Percentiles rank a stretch among this genome's conserved stretches.
Evolutionary conservation across 2,329 filamentous ascomycete species (phyloP).

Genomic region (Dactylellina leptospora): DNA sequence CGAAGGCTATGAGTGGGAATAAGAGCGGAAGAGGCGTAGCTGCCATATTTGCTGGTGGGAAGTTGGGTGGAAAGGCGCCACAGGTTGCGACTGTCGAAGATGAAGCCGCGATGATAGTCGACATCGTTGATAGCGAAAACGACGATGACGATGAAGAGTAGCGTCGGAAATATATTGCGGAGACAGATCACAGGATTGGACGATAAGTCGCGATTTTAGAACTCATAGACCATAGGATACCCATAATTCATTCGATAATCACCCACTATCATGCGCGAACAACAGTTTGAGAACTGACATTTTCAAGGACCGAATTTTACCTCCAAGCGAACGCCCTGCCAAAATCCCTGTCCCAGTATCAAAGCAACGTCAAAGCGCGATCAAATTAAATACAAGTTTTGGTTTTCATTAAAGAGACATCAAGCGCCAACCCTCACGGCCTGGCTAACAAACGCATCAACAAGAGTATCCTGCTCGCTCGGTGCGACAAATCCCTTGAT

Average conservation of each 20-base stretch:
- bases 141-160: constrained; percentile 32
- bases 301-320: too few species aligned
- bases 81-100: constrained; percentile 14
- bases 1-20: constrained; percentile 1
- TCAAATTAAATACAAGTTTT: not conserved
- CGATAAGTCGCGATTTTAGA: too few species aligned
- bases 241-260: constrained; percentile 1
- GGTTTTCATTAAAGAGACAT: not conserved
- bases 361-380: not conserved
- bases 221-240: constrained; percentile 41
- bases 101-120: constrained; percentile 24
- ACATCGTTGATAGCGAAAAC: constrained; percentile 43
- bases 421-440: constrained; percentile 27
- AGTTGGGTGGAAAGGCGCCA: not conserved
- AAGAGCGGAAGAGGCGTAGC: constrained; percentile 18
- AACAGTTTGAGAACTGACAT: too few species aligned
- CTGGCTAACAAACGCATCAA: constrained; percentile 31
- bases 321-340: too few species aligned
- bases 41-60: constrained; percentile 15
- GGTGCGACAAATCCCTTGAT: constrained; percentile 56
- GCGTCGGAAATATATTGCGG: too few species aligned
- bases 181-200: too few species aligned
- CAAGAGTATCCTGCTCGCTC: constrained; percentile 13
- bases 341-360: too few species aligned
- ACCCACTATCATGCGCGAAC: too few species aligned